Percentiles rank a stretch among this genome's conserved stretches.
Conservation (phyloP, 352 stramenopile genomes). For the Globisporangium paddicum region DNA sequence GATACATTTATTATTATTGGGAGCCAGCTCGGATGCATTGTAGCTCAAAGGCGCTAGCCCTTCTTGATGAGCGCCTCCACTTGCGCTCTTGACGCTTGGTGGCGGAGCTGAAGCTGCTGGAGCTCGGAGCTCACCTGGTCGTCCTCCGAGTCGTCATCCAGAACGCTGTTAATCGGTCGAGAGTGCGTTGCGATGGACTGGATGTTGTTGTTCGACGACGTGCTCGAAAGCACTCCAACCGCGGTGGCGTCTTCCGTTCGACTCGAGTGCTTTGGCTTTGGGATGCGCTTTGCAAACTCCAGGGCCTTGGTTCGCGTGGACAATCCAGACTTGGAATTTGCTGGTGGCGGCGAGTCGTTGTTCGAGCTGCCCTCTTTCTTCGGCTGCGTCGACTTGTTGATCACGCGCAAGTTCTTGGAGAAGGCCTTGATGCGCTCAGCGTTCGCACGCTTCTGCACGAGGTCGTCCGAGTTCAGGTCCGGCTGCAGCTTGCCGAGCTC, state of each 20-base stretch:
- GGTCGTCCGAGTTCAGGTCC: slow-evolving; percentile 74
- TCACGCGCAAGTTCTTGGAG: slow-evolving; percentile 66
- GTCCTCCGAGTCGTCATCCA: slow-evolving; percentile 57
- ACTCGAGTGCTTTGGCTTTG: slow-evolving; percentile 47
- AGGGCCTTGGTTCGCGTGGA: slow-evolving; percentile 71
- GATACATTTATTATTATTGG: slow-evolving; percentile 8
- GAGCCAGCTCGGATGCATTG: neutral
- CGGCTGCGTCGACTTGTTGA: slow-evolving; percentile 52
- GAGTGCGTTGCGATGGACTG: slow-evolving; percentile 18
- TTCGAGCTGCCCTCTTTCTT: slow-evolving; percentile 29
- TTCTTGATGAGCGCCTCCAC: slow-evolving; percentile 66
- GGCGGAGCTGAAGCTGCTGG: slow-evolving; percentile 59
- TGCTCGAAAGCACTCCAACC: slow-evolving; percentile 5
- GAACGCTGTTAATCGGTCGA: slow-evolving; percentile 42
- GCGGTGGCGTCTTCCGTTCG: slow-evolving; percentile 18
- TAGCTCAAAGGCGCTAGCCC: neutral
- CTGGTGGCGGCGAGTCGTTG: slow-evolving; percentile 11
- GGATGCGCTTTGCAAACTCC: slow-evolving; percentile 76
- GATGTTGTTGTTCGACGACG: slow-evolving; percentile 16
- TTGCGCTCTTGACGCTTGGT: slow-evolving; percentile 67
- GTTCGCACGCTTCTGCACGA: slow-evolving; percentile 79
- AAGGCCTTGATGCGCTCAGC: slow-evolving; percentile 80
- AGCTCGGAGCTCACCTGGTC: slow-evolving; percentile 61
- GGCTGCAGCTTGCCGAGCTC: slow-evolving; percentile 87
- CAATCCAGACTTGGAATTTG: slow-evolving; percentile 22